phyloP scores from a whole-genome alignment of 345 rosid genomes.

The Eucalyptus virginea region DNA sequence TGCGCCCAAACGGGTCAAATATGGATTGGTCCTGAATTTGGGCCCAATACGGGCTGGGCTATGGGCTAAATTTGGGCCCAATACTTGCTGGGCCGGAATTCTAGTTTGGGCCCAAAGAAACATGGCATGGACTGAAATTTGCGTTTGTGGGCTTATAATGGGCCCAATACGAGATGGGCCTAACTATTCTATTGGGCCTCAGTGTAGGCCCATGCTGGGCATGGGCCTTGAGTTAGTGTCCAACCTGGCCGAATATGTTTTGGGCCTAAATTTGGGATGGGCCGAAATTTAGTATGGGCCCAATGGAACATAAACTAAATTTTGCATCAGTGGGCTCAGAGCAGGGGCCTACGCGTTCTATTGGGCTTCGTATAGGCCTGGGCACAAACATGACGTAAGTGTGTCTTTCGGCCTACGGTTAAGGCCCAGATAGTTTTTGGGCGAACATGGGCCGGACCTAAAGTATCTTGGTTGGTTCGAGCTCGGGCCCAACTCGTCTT shows the following conservation, averaged over 20 bases:
- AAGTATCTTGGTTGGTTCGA: no score
- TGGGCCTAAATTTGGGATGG: neutral
- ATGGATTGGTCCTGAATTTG: no score
- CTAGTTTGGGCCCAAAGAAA: neutral
- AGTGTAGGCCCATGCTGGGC: neutral
- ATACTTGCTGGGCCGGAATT: no score
- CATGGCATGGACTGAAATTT: neutral
- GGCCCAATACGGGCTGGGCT: no score
- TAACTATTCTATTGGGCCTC: neutral
- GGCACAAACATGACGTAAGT: neutral
- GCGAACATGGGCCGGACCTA: neutral
- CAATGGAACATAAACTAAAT: neutral
- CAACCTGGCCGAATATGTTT: no score
- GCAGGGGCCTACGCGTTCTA: neutral
- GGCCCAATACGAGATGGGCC: neutral
- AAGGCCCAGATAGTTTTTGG: neutral
- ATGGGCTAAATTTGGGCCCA: neutral
- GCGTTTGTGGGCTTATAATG: neutral
- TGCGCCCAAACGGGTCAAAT: no score
- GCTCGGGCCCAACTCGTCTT: neutral
- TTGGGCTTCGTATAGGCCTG: neutral
- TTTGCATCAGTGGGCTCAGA: neutral
- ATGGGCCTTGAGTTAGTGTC: no score
- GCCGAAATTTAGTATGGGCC: neutral
- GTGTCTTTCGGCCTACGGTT: neutral